phyloP scores from a whole-genome alignment of 495 filamentous ascomycete species.

The Lophiostoma macrostomum region DNA sequence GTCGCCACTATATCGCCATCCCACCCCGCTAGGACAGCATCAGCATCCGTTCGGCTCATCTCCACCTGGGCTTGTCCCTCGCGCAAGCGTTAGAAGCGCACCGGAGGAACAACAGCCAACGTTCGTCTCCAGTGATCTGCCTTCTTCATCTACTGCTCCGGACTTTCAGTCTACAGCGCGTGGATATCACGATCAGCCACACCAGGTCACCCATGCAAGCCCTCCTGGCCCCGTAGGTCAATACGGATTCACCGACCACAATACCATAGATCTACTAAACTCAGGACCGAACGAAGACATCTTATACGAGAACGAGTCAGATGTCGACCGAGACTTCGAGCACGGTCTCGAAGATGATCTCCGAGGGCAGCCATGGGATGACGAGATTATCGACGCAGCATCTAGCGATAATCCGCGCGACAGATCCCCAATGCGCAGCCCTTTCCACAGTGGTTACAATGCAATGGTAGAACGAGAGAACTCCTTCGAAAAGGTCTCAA shows the following conservation, averaged over 20 bases:
- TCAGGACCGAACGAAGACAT: slow-evolving; percentile 33
- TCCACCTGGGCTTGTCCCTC: slow-evolving; percentile 2
- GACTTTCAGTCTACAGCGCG: not conserved
- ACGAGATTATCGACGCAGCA: no score
- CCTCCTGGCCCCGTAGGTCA: not conserved
- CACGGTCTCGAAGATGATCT: no score
- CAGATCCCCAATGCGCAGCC: no score
- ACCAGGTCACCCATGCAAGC: no score
- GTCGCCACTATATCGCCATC: slow-evolving; percentile 31
- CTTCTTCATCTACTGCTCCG: slow-evolving; percentile 5
- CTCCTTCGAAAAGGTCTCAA: slow-evolving; percentile 37
- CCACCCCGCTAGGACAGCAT: slow-evolving; percentile 34
- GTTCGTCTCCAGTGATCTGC: not conserved
- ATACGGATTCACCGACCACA: slow-evolving; percentile 20
- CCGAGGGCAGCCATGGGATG: no score
- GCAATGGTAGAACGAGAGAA: slow-evolving; percentile 30
- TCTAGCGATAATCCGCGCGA: no score
- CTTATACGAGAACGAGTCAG: slow-evolving; percentile 17
- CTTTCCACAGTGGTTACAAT: no score
- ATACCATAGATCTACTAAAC: slow-evolving; percentile 23
- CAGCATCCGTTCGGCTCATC: slow-evolving; percentile 35
- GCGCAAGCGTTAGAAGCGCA: not conserved
- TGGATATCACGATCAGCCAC: not conserved
- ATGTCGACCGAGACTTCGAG: no score
- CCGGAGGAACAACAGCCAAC: slow-evolving; percentile 5